Base-by-base conservation (phyloP, 2,329 filamentous ascomycete species). In the Cladosporium sp. region DNA sequence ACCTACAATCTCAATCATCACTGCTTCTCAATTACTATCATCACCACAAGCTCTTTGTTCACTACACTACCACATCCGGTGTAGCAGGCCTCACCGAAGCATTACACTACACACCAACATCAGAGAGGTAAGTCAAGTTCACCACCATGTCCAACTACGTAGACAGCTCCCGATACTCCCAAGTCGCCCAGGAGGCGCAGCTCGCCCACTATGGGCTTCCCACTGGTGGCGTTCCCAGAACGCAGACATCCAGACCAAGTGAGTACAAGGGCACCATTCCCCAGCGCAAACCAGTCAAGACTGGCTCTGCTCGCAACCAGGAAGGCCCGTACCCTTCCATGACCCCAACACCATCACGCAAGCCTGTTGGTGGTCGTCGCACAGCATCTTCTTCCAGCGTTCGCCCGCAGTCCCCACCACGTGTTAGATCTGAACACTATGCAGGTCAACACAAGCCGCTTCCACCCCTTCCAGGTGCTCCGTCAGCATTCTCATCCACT, bases 31-130 rank as follows among this genome's bases (percentile, higher is more conserved):
- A 57, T 28, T n/a, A 44, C 60, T 28, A n/a, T 6, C 21, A 30
- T 41, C 28, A 54, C 21, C 51, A 18, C 10, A 64, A 41, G 28
- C 24, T 44, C 61, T 44, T 64, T 64, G 61, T 64, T 44, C 18
- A 21, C 38, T 8, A 24, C 18, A 47, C 51, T 64, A 55, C 51
- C 26, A 57, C 36, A 44, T 64, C 61, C 61, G 61, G 61, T 54
- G 51, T 54, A 64, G 36, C 34, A 57, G 61, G 61, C 49, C 61
- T 64, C 61, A 64, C 49, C 15, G 3, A 30, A 59, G n/a, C 51
- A 26, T 34, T 34, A 38, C 47, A 62, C 28, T 26, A 52, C 59
- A 51, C 41, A 36, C 21, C 52, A 11, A 52, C 24, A n/a, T 15
- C 7, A 32, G 26, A 32, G 26, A 63, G 51, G 61, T 64, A 64